These are phyloP conservation scores for Isatis tinctoria DNA, from an alignment of 345 rosid species.

Conservation along the genomic window DNA sequence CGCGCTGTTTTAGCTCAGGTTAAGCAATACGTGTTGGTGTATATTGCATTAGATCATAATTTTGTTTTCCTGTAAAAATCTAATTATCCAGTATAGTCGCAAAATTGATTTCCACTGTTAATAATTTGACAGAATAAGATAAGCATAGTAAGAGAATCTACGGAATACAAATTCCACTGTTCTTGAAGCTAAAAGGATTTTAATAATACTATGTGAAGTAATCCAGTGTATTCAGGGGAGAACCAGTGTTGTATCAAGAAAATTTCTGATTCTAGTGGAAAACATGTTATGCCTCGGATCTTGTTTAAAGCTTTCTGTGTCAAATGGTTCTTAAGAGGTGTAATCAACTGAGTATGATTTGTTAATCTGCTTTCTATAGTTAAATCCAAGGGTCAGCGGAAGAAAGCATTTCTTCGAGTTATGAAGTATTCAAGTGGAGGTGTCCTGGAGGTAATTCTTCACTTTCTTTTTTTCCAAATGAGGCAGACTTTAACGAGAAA, in stretches of 20 bases:
- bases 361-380: slow-evolving; percentile 45
- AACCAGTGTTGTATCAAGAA: background rate
- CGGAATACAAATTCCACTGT: background rate
- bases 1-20: background rate
- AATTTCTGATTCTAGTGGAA: background rate
- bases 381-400: slow-evolving; percentile 57
- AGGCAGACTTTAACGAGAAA: background rate
- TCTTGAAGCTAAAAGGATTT: background rate
- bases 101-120: background rate
- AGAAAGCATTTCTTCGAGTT: slow-evolving; percentile 93
- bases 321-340: background rate
- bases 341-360: background rate
- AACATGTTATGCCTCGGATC: background rate
- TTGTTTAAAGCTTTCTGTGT: background rate
- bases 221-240: background rate
- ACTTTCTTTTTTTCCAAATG: background rate
- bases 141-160: background rate
- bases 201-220: background rate
- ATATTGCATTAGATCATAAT: background rate
- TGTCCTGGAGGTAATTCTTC: slow-evolving; percentile 77
- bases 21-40: background rate
- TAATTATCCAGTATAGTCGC: background rate
- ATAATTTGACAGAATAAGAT: background rate
- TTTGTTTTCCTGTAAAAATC: background rate
- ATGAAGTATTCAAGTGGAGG: slow-evolving; percentile 92